Percentiles rank a stretch among this genome's conserved stretches.
These are phyloP conservation scores for Chenopodium formosanum DNA, from an alignment of 148 eudicot genomes.

Conservation along the genomic window DNA sequence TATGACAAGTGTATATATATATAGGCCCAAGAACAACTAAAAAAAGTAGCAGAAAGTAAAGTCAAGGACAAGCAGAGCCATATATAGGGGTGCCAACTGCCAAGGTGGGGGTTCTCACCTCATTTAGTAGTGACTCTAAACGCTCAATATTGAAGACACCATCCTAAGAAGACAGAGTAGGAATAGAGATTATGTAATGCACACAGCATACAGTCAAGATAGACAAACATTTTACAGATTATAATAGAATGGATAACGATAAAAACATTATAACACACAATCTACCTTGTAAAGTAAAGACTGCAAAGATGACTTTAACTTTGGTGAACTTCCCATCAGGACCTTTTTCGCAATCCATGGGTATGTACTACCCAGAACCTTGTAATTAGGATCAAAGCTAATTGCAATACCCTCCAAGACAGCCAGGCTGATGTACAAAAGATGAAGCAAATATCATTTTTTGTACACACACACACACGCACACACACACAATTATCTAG, in stretches of 20 bases:
- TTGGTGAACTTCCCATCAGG: slow-evolving; percentile 73
- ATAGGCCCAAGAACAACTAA: not conserved
- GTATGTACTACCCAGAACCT: slow-evolving; percentile 93
- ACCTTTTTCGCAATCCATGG: slow-evolving; percentile 97
- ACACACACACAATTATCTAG: not conserved
- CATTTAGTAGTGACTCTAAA: slow-evolving; percentile 73
- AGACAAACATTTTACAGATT: not conserved
- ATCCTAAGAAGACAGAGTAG: slow-evolving; percentile 44
- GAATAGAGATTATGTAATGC: slow-evolving; percentile 9
- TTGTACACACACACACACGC: not conserved
- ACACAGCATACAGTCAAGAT: not conserved
- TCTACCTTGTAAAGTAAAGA: slow-evolving; percentile 80
- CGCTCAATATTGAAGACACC: slow-evolving; percentile 88
- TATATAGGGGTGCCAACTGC: not conserved
- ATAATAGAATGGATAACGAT: not conserved
- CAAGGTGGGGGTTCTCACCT: slow-evolving; percentile 44
- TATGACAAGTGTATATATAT: not conserved
- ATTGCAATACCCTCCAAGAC: slow-evolving; percentile 96
- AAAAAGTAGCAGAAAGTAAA: not conserved
- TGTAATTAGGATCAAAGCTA: slow-evolving; percentile 71
- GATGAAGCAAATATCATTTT: not conserved
- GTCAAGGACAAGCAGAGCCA: slow-evolving; percentile 11
- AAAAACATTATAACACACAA: not conserved
- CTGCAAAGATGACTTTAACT: slow-evolving; percentile 67
- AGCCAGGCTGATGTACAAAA: slow-evolving; percentile 61